A percentile compares a stretch with the other conserved stretches of the same genome.
phyloP scores from a whole-genome alignment of 1,139 yeast genomes.

The Nakaseomyces bracarensis region DNA sequence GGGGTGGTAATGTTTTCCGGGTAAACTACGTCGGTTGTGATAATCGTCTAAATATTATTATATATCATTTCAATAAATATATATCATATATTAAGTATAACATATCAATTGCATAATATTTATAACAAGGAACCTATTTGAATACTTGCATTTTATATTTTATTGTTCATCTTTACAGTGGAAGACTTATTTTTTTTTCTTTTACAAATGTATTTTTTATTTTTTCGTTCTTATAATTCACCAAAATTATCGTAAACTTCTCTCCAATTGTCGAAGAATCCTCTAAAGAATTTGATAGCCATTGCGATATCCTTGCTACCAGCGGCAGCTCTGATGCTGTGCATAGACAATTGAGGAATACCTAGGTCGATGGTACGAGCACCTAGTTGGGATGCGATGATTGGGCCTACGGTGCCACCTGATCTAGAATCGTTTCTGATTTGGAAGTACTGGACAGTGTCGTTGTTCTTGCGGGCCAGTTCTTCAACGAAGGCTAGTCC shows the following conservation, averaged over 20 bases:
- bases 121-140: too few species aligned
- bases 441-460: conserved; percentile 59
- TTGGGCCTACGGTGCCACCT: conserved; percentile 79
- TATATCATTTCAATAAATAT: too few species aligned
- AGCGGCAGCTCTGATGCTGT: conserved; percentile 66
- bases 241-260: conserved; percentile 39
- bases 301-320: conserved; percentile 64
- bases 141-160: too few species aligned
- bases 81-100: too few species aligned
- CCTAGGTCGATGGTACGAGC: conserved; percentile 73
- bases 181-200: too few species aligned
- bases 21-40: too few species aligned
- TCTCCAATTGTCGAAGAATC: conserved; percentile 57
- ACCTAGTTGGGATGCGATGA: conserved; percentile 55
- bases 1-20: too few species aligned
- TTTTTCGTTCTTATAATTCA: conserved; percentile 30
- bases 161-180: too few species aligned
- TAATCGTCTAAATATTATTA: too few species aligned
- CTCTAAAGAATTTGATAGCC: conserved; percentile 56
- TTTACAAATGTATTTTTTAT: too few species aligned
- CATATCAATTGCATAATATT: too few species aligned
- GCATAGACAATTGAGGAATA: conserved; percentile 74
- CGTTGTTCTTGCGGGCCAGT: conserved; percentile 53
- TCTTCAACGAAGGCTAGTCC: conserved; percentile 60
- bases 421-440: conserved; percentile 64